A percentile compares a stretch with the other conserved stretches of the same genome.
Evolutionary conservation across 2,329 filamentous ascomycete species (phyloP).

Genomic region (Stachybotrys chartarum): DNA sequence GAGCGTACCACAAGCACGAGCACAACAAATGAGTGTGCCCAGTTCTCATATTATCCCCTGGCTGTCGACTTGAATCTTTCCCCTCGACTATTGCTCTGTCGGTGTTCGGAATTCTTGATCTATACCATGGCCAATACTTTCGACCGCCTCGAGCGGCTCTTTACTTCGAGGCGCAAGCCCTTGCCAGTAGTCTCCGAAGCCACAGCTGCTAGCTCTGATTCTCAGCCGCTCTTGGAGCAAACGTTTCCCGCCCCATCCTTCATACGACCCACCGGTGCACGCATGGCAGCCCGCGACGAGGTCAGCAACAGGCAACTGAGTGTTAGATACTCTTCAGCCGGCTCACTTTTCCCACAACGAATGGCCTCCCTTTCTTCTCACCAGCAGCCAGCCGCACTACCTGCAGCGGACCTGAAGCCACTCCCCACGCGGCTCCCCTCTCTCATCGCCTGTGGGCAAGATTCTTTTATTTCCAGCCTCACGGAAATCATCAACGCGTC

Average conservation of each 20-base stretch:
- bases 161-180: constrained; percentile 35
- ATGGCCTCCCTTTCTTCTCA: constrained; percentile 5
- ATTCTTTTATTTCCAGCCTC: constrained; percentile 10
- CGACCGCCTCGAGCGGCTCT: constrained; percentile 44
- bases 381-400: constrained; percentile 5
- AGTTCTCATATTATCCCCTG: too few species aligned
- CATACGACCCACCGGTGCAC: constrained; percentile 45
- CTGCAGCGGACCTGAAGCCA: not conserved
- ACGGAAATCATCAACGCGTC: constrained; percentile 8
- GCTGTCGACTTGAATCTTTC: too few species aligned
- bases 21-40: too few species aligned
- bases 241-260: constrained; percentile 47
- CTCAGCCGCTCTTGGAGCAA: constrained; percentile 17
- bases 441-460: constrained; percentile 8
- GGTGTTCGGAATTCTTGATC: not conserved
- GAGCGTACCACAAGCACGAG: not conserved
- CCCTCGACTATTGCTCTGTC: too few species aligned
- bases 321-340: constrained; percentile 19
- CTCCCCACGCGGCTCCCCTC: not conserved
- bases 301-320: constrained; percentile 20
- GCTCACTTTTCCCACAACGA: constrained; percentile 10
- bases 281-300: constrained; percentile 52
- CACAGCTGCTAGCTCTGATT: constrained; percentile 12
- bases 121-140: constrained; percentile 40
- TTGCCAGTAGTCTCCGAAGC: constrained; percentile 15